A percentile compares a stretch with the other conserved stretches of the same genome.
Conservation (phyloP, 2,329 filamentous ascomycete species). For the Helicocarpus griseus region DNA sequence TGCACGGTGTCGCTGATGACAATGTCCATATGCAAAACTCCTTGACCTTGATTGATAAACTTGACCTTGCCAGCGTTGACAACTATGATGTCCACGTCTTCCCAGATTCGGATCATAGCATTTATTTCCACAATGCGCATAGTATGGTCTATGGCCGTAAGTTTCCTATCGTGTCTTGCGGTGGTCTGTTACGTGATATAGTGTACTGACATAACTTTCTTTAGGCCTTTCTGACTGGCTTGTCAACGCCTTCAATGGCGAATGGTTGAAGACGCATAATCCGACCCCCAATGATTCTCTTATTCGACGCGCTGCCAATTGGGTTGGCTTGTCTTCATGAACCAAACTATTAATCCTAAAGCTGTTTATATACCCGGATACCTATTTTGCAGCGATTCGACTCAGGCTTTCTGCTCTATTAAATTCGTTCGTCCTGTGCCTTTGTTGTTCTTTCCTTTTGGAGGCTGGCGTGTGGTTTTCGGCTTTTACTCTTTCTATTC, state of each 20-base stretch:
- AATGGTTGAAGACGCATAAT: slow-evolving; percentile 61
- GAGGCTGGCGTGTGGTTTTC: not conserved
- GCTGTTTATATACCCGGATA: not conserved
- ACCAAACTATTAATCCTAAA: not conserved
- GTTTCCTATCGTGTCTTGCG: slow-evolving; percentile 28
- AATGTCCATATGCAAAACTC: slow-evolving; percentile 98
- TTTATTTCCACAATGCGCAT: slow-evolving; percentile 90
- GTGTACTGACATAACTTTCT: not conserved
- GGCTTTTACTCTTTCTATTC: not conserved
- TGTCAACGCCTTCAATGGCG: slow-evolving; percentile 93
- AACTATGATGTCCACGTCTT: slow-evolving; percentile 98
- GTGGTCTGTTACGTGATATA: not conserved
- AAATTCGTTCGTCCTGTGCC: not conserved
- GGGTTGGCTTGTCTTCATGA: not conserved
- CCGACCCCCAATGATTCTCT: slow-evolving; percentile 37
- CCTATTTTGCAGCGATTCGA: not conserved
- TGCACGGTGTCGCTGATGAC: slow-evolving; percentile 95
- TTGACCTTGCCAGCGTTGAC: slow-evolving; percentile 70
- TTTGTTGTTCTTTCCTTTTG: not conserved
- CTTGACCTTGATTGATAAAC: slow-evolving; percentile 71
- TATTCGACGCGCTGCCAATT: slow-evolving; percentile 12
- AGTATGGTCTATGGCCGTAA: slow-evolving; percentile 85
- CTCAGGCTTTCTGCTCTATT: no score
- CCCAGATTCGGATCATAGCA: slow-evolving; percentile 90
- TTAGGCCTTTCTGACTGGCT: slow-evolving; percentile 62